Conservation (phyloP, 768 basidiomycete species). For the Sarcodon aspratus region DNA sequence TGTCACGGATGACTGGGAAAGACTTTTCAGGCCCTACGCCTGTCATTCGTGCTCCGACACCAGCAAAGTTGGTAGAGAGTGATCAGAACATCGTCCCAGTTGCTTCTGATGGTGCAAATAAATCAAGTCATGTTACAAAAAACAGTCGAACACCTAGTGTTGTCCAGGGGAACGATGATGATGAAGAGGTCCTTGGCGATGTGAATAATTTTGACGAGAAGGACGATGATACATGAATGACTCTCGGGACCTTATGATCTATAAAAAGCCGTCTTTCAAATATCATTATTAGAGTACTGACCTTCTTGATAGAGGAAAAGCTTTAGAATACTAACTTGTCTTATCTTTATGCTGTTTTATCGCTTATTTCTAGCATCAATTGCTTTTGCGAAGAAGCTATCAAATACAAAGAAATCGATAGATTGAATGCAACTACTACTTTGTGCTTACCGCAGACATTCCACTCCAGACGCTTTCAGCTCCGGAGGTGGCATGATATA, state of each 20-base stretch:
- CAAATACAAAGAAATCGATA: too few relatives aligned
- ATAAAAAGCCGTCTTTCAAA: neutral
- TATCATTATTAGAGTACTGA: neutral
- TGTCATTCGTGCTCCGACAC: constrained; percentile 39
- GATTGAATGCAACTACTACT: too few relatives aligned
- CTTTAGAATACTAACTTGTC: too few relatives aligned
- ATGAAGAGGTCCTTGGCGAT: constrained; percentile 18
- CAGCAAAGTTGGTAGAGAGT: constrained; percentile 21
- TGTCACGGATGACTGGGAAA: constrained; percentile 75
- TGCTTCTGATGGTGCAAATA: constrained; percentile 7
- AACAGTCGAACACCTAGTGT: constrained; percentile 8
- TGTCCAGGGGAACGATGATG: constrained; percentile 6
- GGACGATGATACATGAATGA: neutral
- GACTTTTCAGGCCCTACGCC: constrained; percentile 79
- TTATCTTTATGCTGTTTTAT: too few relatives aligned
- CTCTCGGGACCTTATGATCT: too few relatives aligned
- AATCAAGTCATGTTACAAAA: constrained; percentile 10
- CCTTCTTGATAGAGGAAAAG: neutral
- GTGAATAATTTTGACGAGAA: constrained; percentile 15
- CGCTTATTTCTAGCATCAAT: too few relatives aligned
- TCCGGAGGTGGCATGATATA: too few relatives aligned
- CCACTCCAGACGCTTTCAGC: too few relatives aligned
- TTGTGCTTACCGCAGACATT: too few relatives aligned
- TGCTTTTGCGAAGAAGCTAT: too few relatives aligned
- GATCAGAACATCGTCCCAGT: neutral